Base-by-base conservation (phyloP, 306 rosid species). In the Quercus cerris region DNA sequence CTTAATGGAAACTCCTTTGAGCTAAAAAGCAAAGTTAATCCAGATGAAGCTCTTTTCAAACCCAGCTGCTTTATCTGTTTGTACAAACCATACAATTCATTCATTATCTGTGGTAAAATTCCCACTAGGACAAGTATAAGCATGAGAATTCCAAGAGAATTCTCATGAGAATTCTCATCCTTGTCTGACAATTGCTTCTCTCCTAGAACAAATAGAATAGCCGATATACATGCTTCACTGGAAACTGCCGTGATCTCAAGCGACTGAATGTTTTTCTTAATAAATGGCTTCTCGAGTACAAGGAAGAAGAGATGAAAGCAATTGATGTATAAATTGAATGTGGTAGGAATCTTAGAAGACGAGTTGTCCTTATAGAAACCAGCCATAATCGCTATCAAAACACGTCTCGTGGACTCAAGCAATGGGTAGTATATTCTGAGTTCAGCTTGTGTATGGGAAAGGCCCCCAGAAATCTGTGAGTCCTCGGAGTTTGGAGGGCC, bases 201-300 rank as follows among this genome's bases (percentile, higher is more conserved):
- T 70, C 63, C 76, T 77, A 92, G 87, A 63, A 88, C 58, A 1
- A 83, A 73, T 67, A 59, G 82, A 23, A 86, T 78, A 8, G 85
- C 85, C 76, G 90, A 94, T 20, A 94, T 67, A 15, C 88, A 70
- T 51, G 87, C 86, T 87, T 94, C 91, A 69, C 89, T 78, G 6
- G 91, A 22, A 77, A 90, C 82, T 11, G 94, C 76, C 78, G 92
- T 78, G 20, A 94, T 92, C 88, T 94, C 94, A 67, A 86, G 90
- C 74, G 92, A 62, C 83, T 94, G 98, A 86, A 94, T 94, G 59
- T 78, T 92, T 79, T 90, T 94, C 92, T 88, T 91, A 61, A 90
- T 91, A 27, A 91, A 94, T 5, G 98, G 98, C 87, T 94, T 94
- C 90, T 92, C 88, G 28, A 94, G 97, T 77, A 94, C 78, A 61